Conservation (phyloP, 257 asterid genomes). For the Solanum etuberosum region DNA sequence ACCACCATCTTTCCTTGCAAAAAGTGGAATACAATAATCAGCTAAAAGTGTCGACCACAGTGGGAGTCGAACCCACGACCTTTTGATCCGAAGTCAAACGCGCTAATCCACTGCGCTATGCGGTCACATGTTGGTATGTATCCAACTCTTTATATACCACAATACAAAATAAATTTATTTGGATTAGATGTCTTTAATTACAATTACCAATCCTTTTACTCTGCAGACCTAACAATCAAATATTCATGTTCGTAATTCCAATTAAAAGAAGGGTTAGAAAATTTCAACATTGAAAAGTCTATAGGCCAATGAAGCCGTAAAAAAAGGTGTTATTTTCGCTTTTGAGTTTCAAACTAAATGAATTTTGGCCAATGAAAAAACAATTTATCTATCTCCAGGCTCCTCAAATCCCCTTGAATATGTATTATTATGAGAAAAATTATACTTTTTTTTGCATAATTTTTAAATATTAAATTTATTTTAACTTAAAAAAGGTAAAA, state of each 20-base stretch:
- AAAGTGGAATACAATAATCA: background rate
- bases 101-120: constrained; percentile 51
- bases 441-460: background rate
- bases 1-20: background rate
- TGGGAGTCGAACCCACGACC: constrained; percentile 44
- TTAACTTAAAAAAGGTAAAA: background rate
- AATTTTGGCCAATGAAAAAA: too few relatives aligned
- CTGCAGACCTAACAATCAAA: background rate
- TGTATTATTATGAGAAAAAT: background rate
- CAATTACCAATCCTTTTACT: background rate
- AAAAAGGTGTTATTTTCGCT: too few relatives aligned
- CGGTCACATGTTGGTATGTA: background rate
- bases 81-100: constrained; percentile 39
- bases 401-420: too few relatives aligned
- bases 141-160: too few relatives aligned
- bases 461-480: too few relatives aligned
- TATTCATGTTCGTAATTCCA: background rate
- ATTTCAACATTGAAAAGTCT: background rate
- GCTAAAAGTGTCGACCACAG: constrained; percentile 17
- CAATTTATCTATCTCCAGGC: too few relatives aligned
- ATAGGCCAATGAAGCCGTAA: background rate
- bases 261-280: background rate
- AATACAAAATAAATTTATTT: background rate
- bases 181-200: background rate
- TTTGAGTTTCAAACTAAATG: too few relatives aligned